Evolutionary conservation across 495 filamentous ascomycete species (phyloP).

Genomic region (Hypoxylon cercidicola): DNA sequence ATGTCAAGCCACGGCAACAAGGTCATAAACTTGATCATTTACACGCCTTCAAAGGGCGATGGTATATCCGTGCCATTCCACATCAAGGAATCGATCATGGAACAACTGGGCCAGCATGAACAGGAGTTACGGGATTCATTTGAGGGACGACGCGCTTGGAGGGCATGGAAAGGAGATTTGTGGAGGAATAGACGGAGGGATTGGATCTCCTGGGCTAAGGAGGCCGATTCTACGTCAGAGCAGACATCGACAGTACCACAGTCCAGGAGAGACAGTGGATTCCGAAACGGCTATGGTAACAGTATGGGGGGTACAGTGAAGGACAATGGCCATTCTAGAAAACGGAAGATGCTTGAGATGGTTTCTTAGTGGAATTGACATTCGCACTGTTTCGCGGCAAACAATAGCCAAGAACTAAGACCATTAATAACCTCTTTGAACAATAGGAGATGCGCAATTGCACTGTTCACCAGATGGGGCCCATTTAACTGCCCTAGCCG

Average conservation of each 20-base stretch:
- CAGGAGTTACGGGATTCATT: constrained; percentile 74
- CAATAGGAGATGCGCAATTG: too few relatives aligned
- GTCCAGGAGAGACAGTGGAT: constrained; percentile 10
- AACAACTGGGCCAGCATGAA: constrained; percentile 63
- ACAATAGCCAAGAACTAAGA: not conserved
- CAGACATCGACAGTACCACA: constrained; percentile 5
- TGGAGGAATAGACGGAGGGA: constrained; percentile 70
- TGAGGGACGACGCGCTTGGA: constrained; percentile 85
- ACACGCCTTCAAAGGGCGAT: constrained; percentile 61
- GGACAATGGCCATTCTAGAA: not conserved
- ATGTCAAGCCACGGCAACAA: constrained; percentile 77
- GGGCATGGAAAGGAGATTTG: constrained; percentile 90
- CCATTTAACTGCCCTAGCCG: too few relatives aligned
- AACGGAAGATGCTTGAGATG: constrained; percentile 9
- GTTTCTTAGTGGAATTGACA: too few relatives aligned
- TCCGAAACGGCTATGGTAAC: constrained; percentile 14
- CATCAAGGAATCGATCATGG: constrained; percentile 62
- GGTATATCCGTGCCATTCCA: constrained; percentile 60
- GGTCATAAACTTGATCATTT: constrained; percentile 81
- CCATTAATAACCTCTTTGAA: too few relatives aligned
- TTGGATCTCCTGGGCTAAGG: constrained; percentile 77
- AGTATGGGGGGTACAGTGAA: not conserved
- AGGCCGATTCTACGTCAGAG: constrained; percentile 45
- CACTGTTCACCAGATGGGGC: too few relatives aligned
- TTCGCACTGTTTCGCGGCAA: too few relatives aligned